Evolutionary conservation across 306 rosid species (phyloP).

Genomic region (Pachyrhizus erosus): DNA sequence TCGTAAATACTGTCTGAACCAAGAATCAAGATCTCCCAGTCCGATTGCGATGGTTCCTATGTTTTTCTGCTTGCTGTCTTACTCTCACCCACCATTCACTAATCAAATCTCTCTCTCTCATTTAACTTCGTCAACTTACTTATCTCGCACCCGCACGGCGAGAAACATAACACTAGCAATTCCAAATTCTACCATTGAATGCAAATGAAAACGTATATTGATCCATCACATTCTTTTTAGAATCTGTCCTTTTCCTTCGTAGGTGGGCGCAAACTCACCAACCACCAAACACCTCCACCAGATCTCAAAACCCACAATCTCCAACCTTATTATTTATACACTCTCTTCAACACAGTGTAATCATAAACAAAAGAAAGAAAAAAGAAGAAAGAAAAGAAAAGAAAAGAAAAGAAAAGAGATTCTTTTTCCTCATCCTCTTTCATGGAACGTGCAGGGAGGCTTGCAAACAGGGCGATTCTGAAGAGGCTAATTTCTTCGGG

Average conservation of each 20-base stretch:
- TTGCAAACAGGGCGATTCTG: slow-evolving; percentile 82
- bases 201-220: not conserved
- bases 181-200: not conserved
- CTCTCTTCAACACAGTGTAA: not conserved
- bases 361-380: too few relatives aligned
- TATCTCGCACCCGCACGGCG: not conserved
- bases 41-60: slow-evolving; percentile 31
- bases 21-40: slow-evolving; percentile 28
- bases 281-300: not conserved
- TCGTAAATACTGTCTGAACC: not conserved
- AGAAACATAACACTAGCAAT: not conserved
- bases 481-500: slow-evolving; percentile 73
- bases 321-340: too few relatives aligned
- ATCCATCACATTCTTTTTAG: not conserved
- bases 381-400: too few relatives aligned
- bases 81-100: not conserved
- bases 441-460: slow-evolving; percentile 95
- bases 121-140: not conserved
- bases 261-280: too few relatives aligned
- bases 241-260: slow-evolving; percentile 48
- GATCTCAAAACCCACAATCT: too few relatives aligned
- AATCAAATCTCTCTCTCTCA: not conserved
- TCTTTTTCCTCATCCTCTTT: not conserved
- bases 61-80: not conserved
- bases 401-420: too few relatives aligned